phyloP scores from a whole-genome alignment of 352 stramenopile species.

The Pythium vanterpoolii region DNA sequence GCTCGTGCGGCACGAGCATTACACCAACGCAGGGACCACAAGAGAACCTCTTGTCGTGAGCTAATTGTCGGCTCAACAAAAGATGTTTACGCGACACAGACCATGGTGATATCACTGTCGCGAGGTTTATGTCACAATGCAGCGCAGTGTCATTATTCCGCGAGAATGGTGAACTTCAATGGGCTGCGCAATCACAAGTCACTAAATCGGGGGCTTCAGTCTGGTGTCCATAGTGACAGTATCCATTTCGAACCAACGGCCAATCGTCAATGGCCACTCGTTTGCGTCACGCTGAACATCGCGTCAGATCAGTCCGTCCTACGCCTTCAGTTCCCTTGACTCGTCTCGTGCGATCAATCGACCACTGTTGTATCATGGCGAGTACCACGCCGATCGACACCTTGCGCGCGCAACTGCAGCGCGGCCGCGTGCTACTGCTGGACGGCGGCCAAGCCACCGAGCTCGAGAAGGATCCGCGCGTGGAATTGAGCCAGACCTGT shows the following conservation, averaged over 20 bases:
- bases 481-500: slow-evolving; percentile 46
- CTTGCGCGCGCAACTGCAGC: slow-evolving; percentile 9
- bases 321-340: no score
- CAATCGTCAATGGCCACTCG: not conserved
- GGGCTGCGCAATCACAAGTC: not conserved
- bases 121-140: no score
- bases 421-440: slow-evolving; percentile 47
- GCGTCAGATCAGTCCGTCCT: not conserved
- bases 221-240: not conserved
- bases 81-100: no score
- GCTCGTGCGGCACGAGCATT: no score
- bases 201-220: not conserved
- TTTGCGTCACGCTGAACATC: not conserved
- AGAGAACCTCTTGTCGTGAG: no score
- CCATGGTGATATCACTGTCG: no score
- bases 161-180: not conserved
- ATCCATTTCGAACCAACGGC: not conserved
- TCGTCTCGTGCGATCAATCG: not conserved
- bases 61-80: no score
- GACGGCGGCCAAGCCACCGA: slow-evolving; percentile 78
- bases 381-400: slow-evolving; percentile 2
- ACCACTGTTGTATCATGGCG: not conserved
- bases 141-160: no score
- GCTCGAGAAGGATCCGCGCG: slow-evolving; percentile 67
- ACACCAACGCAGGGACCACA: no score